Conservation (phyloP, 352 stramenopile genomes). For the Globisporangium sylvaticum region DNA sequence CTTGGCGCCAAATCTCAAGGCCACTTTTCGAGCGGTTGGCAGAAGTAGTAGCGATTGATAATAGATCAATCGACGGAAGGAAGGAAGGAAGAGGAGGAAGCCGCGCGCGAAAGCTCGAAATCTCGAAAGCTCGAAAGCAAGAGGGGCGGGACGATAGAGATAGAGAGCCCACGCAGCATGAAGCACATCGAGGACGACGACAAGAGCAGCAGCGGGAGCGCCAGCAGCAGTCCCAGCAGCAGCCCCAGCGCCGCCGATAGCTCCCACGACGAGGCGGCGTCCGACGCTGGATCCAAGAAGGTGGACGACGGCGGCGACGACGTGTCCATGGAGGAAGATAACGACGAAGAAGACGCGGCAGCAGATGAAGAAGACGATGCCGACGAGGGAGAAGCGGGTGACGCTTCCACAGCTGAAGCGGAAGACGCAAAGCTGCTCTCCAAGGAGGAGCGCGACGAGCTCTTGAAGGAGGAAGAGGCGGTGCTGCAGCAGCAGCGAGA, state of each 20-base stretch:
- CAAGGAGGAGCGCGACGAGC: conserved; percentile 47
- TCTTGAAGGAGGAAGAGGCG: conserved; percentile 63
- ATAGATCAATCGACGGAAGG: background rate
- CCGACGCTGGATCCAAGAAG: conserved; percentile 13
- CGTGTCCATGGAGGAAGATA: conserved; percentile 25
- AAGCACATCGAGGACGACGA: conserved; percentile 30
- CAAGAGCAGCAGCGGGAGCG: conserved; percentile 26
- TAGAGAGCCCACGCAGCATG: conserved; percentile 6
- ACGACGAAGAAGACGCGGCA: conserved; percentile 27
- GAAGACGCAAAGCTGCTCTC: conserved; percentile 47
- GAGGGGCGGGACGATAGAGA: background rate
- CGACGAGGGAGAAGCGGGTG: conserved; percentile 26
- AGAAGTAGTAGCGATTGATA: background rate
- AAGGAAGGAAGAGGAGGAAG: background rate
- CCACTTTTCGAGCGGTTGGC: background rate
- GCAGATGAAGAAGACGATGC: conserved; percentile 23
- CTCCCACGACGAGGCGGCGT: conserved; percentile 11
- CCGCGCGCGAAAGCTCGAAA: background rate
- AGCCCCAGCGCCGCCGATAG: conserved; percentile 29
- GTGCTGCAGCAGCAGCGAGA: conserved; percentile 77
- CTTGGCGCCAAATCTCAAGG: background rate
- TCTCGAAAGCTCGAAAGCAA: background rate
- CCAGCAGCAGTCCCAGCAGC: conserved; percentile 12
- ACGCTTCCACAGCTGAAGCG: conserved; percentile 11
- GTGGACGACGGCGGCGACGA: conserved; percentile 18